Percentiles rank a stretch among this genome's conserved stretches.
Evolutionary conservation across 169 alveolate species (phyloP).

Genomic region (Plasmodium cynomolgi): DNA sequence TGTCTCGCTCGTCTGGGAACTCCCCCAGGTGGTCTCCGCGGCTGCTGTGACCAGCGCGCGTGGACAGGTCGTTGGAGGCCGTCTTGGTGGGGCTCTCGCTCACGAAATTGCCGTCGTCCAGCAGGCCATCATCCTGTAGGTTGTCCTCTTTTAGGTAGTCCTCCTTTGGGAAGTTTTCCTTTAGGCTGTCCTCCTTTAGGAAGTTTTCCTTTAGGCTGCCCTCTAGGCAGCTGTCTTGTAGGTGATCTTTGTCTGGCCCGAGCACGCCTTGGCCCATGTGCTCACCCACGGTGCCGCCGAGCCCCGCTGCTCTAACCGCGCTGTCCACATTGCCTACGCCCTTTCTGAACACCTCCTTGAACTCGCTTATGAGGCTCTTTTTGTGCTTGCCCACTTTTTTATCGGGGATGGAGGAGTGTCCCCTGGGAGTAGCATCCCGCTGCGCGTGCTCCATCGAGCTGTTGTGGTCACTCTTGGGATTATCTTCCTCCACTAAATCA

Average conservation of each 20-base stretch:
- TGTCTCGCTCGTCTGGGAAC: neutral
- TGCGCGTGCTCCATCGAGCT: neutral
- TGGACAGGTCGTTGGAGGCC: slow-evolving; percentile 6
- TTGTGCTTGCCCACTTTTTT: neutral
- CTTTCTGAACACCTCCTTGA: neutral
- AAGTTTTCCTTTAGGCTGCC: too few species aligned
- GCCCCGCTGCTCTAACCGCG: neutral
- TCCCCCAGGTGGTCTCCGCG: neutral
- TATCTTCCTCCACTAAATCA: neutral
- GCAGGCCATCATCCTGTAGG: neutral
- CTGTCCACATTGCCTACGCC: neutral
- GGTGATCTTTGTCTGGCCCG: neutral
- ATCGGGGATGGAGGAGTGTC: neutral
- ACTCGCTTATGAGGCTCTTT: slow-evolving; percentile 11
- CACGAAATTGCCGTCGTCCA: neutral
- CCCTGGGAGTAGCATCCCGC: neutral
- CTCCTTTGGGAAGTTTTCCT: neutral
- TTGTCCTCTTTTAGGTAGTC: neutral
- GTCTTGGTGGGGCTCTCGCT: neutral
- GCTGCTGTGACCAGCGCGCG: neutral
- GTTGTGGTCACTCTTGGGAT: neutral
- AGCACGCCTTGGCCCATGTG: neutral
- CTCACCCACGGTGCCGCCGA: neutral
- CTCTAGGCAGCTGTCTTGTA: too few species aligned
- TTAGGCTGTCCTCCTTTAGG: too few species aligned